phyloP scores from a whole-genome alignment of 2,329 filamentous ascomycete genomes.

The Colletotrichum endophyticum region DNA sequence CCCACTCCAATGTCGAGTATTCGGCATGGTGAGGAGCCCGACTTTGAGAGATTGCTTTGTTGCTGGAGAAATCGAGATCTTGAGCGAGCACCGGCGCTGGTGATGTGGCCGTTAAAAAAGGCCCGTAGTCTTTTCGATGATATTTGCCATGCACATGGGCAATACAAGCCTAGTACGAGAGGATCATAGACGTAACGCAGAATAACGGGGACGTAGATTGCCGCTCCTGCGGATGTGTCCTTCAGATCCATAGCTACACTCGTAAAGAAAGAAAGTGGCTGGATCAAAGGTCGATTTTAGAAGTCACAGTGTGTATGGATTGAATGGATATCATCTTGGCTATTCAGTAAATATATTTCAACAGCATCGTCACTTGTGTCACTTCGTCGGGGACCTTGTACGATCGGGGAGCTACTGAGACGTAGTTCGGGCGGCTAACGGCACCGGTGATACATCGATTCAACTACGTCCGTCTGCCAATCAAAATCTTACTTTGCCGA shows the following conservation, averaged over 20 bases:
- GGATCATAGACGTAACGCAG: constrained; percentile 30
- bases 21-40: neutral
- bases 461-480: neutral
- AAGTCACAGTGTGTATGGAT: neutral
- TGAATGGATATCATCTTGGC: neutral
- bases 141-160: constrained; percentile 35
- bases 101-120: constrained; percentile 29
- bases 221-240: constrained; percentile 1
- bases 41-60: neutral
- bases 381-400: neutral
- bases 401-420: neutral
- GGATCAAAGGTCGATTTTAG: accelerated
- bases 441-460: neutral
- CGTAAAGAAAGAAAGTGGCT: neutral
- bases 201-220: neutral
- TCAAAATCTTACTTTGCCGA: neutral
- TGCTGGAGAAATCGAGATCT: constrained; percentile 23
- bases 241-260: neutral
- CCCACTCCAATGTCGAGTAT: constrained; percentile 2
- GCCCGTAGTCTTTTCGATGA: neutral
- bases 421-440: neutral
- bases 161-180: constrained; percentile 37
- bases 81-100: constrained; percentile 31
- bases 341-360: neutral
- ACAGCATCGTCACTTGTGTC: neutral